Base-by-base conservation (phyloP, 495 filamentous ascomycete genomes). In the Neurospora cerealis region DNA sequence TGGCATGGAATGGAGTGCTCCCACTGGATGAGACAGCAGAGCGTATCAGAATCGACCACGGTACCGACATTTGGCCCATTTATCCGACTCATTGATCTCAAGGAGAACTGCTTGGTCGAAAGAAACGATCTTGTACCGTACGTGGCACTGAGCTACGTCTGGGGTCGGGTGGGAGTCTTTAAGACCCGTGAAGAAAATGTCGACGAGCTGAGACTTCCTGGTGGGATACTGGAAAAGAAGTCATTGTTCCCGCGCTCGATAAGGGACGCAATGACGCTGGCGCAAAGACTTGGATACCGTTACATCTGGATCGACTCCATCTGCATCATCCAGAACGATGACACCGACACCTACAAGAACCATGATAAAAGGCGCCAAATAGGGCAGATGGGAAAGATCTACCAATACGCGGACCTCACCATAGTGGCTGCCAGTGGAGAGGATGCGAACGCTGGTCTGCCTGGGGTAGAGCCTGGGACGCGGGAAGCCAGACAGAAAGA, bases 281-380 rank as follows among this genome's bases (percentile, higher is more conserved):
- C 54, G 13, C 54, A 34, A 34, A 66, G 28, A 32, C 28, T 34
- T 10, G 54, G 54, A 66, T 66, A 66, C 13, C 54, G 54, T 17
- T 79, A 80, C 73, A 69, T 75, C 17, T 80, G 77, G 73, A 71
- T 79, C 28, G 77, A 79, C 62, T 76, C 74, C 13, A 75, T 77
- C 71, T 80, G 79, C 70, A 83, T 82, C 48, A 72, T 82, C 46
- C 82, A 82, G 48, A 2, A 66, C 2, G 69, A 73, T 13, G 81
- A 79, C 74, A 79, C 75, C 15, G 76, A 69, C 5, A 21, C 75
- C 11, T 66, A 66, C 28, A 17, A 32, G 13, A 66, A 66, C 3
- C 28, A 9, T 0, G 54, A 66, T 9, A 79, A 81, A 69, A 70
- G 79, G 3, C 70, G 72, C 5, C 76, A 80, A 21, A 78, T 76